Conservation (phyloP, 805 yeast genomes). For the Hanseniaspora clermontiae region DNA sequence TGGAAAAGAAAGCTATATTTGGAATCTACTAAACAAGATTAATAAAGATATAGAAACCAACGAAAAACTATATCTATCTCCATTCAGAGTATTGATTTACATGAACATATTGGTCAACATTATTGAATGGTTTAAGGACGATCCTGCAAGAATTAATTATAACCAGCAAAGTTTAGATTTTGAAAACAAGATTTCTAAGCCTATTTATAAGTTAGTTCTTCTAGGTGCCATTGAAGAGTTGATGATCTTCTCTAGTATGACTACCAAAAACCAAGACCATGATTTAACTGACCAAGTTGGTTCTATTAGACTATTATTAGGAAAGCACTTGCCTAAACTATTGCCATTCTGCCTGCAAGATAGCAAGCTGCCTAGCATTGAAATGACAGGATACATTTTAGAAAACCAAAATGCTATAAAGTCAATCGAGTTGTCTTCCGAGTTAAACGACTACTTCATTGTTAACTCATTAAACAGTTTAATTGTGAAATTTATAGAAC, state of each 20-base stretch:
- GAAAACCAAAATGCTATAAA: slow-evolving; percentile 3
- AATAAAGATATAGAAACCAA: slow-evolving; percentile 18
- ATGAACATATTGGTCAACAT: slow-evolving; percentile 45
- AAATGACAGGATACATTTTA: slow-evolving; percentile 1
- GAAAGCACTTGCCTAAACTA: slow-evolving; percentile 51
- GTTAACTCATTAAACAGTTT: slow-evolving; percentile 38
- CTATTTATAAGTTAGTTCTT: slow-evolving; percentile 46
- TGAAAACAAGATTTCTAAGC: slow-evolving; percentile 42
- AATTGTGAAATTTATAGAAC: slow-evolving; percentile 43
- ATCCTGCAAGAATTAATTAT: slow-evolving; percentile 27
- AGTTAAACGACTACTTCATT: slow-evolving; percentile 23
- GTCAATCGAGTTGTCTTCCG: slow-evolving; percentile 19
- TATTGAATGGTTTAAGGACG: slow-evolving; percentile 53
- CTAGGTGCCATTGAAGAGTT: slow-evolving; percentile 62
- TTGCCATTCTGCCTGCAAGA: slow-evolving; percentile 42
- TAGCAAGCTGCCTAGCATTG: slow-evolving; percentile 28
- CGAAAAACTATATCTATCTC: slow-evolving; percentile 35
- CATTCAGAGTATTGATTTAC: slow-evolving; percentile 37
- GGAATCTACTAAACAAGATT: slow-evolving; percentile 9
- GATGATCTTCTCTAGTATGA: slow-evolving; percentile 48
- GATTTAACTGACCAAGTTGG: slow-evolving; percentile 33
- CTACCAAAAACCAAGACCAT: slow-evolving; percentile 31
- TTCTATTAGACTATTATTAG: slow-evolving; percentile 53
- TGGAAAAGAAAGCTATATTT: neutral
- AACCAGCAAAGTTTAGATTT: slow-evolving; percentile 38